phyloP scores from a whole-genome alignment of 805 yeast genomes.

The Metschnikowia hibisci region DNA sequence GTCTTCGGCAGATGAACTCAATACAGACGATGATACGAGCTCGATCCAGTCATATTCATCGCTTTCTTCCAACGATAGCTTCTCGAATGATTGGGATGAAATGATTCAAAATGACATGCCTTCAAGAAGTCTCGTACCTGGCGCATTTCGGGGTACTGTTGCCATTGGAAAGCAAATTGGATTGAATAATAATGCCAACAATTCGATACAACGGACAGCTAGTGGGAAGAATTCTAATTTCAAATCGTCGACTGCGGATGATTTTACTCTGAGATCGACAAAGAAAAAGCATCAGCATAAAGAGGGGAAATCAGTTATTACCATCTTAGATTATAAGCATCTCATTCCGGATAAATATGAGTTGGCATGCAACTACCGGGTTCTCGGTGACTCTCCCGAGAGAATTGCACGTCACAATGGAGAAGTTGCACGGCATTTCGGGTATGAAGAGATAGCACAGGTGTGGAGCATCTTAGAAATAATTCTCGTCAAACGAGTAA shows the following conservation, averaged over 20 bases:
- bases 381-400: constrained; percentile 61
- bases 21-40: constrained; percentile 10
- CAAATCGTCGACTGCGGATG: constrained; percentile 38
- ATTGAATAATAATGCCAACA: constrained; percentile 22
- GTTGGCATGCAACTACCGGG: constrained; percentile 61
- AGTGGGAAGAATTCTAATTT: constrained; percentile 39
- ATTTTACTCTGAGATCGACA: constrained; percentile 21
- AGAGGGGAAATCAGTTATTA: constrained; percentile 51
- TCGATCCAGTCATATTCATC: constrained; percentile 16
- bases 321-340: constrained; percentile 59
- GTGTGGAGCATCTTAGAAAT: constrained; percentile 67
- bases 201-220: constrained; percentile 30
- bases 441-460: constrained; percentile 59
- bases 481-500: constrained; percentile 37
- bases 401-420: constrained; percentile 68
- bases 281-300: constrained; percentile 20
- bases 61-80: constrained; percentile 51
- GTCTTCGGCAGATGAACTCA: constrained; percentile 1
- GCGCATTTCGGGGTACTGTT: constrained; percentile 40
- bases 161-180: constrained; percentile 35
- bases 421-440: constrained; percentile 60
- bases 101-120: constrained; percentile 55
- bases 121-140: constrained; percentile 50
- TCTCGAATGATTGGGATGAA: constrained; percentile 67
- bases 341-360: constrained; percentile 74